These are phyloP conservation scores for Carex scoparia DNA, from an alignment of 176 grass and related monocot genomes.

Conservation along the genomic window DNA sequence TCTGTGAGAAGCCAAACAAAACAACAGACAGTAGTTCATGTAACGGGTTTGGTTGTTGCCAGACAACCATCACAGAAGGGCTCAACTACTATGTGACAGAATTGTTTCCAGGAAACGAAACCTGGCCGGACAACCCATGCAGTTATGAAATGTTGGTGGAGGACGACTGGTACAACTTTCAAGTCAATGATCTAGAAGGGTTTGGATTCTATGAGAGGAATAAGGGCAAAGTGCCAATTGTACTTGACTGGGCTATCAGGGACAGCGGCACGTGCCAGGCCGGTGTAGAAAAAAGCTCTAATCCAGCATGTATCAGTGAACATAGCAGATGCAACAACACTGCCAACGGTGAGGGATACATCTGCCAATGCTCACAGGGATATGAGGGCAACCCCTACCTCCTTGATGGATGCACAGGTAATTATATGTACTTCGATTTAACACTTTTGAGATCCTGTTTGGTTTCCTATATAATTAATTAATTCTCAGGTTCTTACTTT, in stretches of 20 bases:
- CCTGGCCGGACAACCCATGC: not conserved
- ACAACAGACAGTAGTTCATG: not conserved
- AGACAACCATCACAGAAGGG: not conserved
- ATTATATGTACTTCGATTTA: not conserved
- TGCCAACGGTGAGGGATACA: not conserved
- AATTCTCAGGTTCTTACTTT: not conserved
- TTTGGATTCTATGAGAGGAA: not conserved
- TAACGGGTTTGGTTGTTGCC: conserved; percentile 28
- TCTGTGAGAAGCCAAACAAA: not conserved
- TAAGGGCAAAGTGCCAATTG: not conserved
- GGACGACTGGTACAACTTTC: conserved; percentile 24
- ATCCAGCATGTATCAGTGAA: not conserved
- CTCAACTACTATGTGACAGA: not conserved
- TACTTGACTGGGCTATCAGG: conserved; percentile 36
- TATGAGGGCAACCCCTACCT: conserved; percentile 42
- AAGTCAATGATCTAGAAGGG: not conserved
- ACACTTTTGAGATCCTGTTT: no score
- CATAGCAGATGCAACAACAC: not conserved
- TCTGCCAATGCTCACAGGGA: conserved; percentile 1
- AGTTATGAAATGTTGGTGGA: conserved; percentile 13
- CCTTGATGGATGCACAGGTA: conserved; percentile 13
- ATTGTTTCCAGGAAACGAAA: not conserved
- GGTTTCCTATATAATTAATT: no score
- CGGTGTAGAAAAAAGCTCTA: not conserved
- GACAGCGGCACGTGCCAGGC: not conserved